Evolutionary conservation across 306 rosid genomes (phyloP), one percentile per base, ranked within the genome.

Genomic region (Medicago lupulina): DNA sequence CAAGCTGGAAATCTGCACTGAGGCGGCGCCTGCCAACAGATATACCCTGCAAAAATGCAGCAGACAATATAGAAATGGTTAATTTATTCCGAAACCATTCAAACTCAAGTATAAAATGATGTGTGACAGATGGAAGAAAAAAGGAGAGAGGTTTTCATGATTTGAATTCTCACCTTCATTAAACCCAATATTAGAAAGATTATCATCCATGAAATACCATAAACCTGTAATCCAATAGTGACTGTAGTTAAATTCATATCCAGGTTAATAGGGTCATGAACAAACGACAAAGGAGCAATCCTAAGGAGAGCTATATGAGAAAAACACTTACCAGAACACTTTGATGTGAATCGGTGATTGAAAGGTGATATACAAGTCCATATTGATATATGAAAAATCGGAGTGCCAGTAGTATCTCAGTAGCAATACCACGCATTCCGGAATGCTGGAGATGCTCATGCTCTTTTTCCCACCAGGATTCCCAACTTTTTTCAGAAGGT

Each of bases 401-500:
- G 39, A 90, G 44, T n/a, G 98, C 83, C n/a, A 95, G 77, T 79
- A 95, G 62, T 78, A 95, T 92, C 91, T 95, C 97, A 49, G 77
- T 34, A 41, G 77, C 67, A 57, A 82, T 74, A 55, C 98, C 97
- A 9, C 92, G 96, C 68, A 25, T 76, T 70, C 98, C 98, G 0
- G 97, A 81, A 86, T 82, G 31, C 12, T 40, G 87, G 36, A 95
- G 93, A 92, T 92, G 98, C 67, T 86, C 91, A 2, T 89, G 92
- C 61, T 95, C 97, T 49, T 89, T 89, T 77, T 92, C 95, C 98
- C 98, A 92, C 98, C 97, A 95, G 50, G 98, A 95, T 81, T 95
- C 98, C 98, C 98, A 95, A 78, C 98, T 95, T 70, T 70, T 95
- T 11, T 87, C 93, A 0, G 90, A 89, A 55, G 87, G 44, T 46